phyloP scores from a whole-genome alignment of 768 basidiomycete species.

The Tylopilus sp. region DNA sequence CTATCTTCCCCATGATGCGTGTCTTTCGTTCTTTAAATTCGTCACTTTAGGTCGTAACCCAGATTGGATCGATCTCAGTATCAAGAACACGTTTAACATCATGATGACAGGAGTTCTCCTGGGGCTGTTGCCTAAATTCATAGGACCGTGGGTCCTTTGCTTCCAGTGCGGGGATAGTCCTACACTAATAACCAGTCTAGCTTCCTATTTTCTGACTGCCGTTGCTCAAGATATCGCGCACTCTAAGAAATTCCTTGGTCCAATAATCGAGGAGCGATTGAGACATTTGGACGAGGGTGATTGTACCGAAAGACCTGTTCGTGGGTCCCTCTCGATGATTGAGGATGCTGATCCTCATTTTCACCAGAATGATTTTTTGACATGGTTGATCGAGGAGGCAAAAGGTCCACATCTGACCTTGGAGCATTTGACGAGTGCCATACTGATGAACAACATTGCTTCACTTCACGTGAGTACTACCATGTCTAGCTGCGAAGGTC shows the following conservation, averaged over 20 bases:
- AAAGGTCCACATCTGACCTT: neutral
- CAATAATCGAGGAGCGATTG: neutral
- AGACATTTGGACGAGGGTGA: neutral
- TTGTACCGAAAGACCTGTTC: neutral
- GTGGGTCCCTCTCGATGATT: neutral
- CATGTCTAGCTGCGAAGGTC: neutral
- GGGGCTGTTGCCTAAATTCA: conserved; percentile 28
- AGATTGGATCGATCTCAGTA: conserved; percentile 5
- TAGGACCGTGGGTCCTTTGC: neutral
- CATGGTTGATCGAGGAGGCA: neutral
- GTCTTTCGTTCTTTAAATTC: neutral
- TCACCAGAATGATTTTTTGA: neutral
- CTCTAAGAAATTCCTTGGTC: neutral
- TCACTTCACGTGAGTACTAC: neutral
- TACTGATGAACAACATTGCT: neutral
- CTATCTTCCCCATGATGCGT: neutral
- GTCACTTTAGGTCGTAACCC: neutral
- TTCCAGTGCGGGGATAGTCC: neutral
- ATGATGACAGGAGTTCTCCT: conserved; percentile 18
- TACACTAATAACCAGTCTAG: neutral
- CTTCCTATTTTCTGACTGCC: neutral
- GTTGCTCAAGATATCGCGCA: neutral
- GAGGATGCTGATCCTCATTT: neutral
- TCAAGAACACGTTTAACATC: conserved; percentile 30
- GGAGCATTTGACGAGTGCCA: neutral